Evolutionary conservation across 2,329 filamentous ascomycete genomes (phyloP).

Genomic region (Cladosporium sp.): DNA sequence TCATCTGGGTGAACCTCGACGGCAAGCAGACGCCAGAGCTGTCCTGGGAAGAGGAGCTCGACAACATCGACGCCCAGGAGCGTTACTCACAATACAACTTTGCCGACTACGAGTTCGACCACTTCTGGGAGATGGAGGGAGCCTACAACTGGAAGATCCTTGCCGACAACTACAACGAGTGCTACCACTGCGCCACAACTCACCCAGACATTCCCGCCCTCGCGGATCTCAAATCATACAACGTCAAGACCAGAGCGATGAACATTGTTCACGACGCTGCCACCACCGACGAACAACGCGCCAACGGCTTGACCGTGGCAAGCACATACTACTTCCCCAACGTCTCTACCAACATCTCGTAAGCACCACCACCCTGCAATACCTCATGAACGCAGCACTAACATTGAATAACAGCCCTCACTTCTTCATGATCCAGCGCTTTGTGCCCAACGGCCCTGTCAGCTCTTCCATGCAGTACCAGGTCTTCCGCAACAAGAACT

Average conservation of each 20-base stretch:
- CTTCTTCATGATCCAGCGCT: conserved; percentile 66
- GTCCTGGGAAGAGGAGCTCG: conserved; percentile 57
- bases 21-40: conserved; percentile 48
- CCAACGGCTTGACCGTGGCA: conserved; percentile 49
- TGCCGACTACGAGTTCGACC: conserved; percentile 59
- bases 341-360: conserved; percentile 55
- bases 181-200: conserved; percentile 63
- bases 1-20: conserved; percentile 63
- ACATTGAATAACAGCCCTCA: conserved; percentile 50
- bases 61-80: conserved; percentile 49
- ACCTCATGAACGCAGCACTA: background rate
- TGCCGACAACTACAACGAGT: conserved; percentile 67
- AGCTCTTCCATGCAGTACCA: conserved; percentile 63
- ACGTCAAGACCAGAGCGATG: conserved; percentile 51
- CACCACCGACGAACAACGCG: conserved; percentile 53
- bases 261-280: conserved; percentile 53
- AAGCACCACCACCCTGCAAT: conserved; percentile 34
- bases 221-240: conserved; percentile 60
- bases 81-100: conserved; percentile 53
- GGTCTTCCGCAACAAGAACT: conserved; percentile 63
- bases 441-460: conserved; percentile 57
- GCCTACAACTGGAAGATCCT: conserved; percentile 64
- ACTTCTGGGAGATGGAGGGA: conserved; percentile 59
- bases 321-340: conserved; percentile 56
- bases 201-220: conserved; percentile 61